Base-by-base conservation (phyloP, 192 early-diverging fungal genomes). In the Linnemannia elongata region DNA sequence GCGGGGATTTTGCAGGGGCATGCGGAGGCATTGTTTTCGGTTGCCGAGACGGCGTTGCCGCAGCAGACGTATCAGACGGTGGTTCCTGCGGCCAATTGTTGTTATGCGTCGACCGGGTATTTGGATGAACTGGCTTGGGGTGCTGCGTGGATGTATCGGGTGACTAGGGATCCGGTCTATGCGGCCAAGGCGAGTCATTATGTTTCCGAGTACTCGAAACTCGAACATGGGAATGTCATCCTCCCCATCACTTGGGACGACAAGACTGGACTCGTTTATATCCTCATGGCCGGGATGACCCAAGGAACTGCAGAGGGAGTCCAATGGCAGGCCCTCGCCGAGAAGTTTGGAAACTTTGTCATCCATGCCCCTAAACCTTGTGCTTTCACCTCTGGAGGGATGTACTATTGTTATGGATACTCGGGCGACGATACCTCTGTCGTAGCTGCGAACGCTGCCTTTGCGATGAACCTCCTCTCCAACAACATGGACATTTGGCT, bases 121-220 rank as follows among this genome's bases (percentile, higher is more conserved):
- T 44, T 70, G 13, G 85, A 89, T 52, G 88, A 93, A 63, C 68
- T 93, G 1, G 88, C 90, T 0, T 93, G 75, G 83, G 92, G 74
- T 45, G 81, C 92, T n/a, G 78, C 88, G 12, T 93, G 92, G 92
- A 76, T 93, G 66, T 91, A 86, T 69, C 77, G 83, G 30, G 80
- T 91, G 9, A 91, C 92, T 0, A 79, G 82, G 4, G 81, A 90
- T 35, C 52, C 68, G 27, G 78, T 69, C 13, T 93, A 92, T 72
- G 75, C 85, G 38, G 41, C 63, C 33, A 90, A 85, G 41, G 91
- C 92, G 2, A 75, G 80, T 57, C 77, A 77, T 13, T 92, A 91
- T 39, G 86, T 89, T 49, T 80, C 93, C 30, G 57, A 75, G 1
- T 89, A 84, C 27, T 75, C 90, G 12, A 68, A 69, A 36, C 36